phyloP scores from a whole-genome alignment of 2,329 filamentous ascomycete species.

The Penicillium decumbens region DNA sequence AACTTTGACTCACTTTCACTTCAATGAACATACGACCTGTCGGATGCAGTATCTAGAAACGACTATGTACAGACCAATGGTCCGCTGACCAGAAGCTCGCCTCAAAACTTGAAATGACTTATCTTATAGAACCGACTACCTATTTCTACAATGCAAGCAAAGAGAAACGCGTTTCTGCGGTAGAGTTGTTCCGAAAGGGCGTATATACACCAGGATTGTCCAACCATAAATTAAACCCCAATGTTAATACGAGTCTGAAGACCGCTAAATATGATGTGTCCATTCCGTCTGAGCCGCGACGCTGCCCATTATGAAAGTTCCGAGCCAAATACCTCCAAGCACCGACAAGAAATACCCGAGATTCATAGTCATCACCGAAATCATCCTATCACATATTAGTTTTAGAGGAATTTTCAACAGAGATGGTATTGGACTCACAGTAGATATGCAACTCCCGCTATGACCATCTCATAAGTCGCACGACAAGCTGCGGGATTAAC shows the following conservation, averaged over 20 bases:
- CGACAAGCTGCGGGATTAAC: conserved; percentile 72
- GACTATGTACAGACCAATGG: too few relatives aligned
- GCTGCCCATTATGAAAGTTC: conserved; percentile 23
- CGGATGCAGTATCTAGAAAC: too few relatives aligned
- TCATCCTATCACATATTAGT: conserved; percentile 44
- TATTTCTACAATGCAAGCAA: too few relatives aligned
- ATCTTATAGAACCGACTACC: too few relatives aligned
- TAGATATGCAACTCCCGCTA: conserved; percentile 70
- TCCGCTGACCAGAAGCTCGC: too few relatives aligned
- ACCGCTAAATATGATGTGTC: conserved; percentile 11
- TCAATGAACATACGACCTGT: too few relatives aligned
- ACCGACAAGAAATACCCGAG: conserved; percentile 75
- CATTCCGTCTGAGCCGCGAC: conserved; percentile 19
- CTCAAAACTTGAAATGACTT: too few relatives aligned
- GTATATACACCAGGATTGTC: neutral
- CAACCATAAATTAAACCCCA: neutral
- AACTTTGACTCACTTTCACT: too few relatives aligned
- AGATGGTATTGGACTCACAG: conserved; percentile 57
- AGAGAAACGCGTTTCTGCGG: too few relatives aligned
- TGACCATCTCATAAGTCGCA: conserved; percentile 63
- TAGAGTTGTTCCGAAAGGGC: too few relatives aligned
- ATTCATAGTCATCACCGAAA: conserved; percentile 83
- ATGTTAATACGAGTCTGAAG: too few relatives aligned
- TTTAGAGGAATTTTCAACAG: neutral
- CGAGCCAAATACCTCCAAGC: conserved; percentile 60